Evolutionary conservation across 148 eudicot genomes (phyloP).

Genomic region (Camellia granthamiana): DNA sequence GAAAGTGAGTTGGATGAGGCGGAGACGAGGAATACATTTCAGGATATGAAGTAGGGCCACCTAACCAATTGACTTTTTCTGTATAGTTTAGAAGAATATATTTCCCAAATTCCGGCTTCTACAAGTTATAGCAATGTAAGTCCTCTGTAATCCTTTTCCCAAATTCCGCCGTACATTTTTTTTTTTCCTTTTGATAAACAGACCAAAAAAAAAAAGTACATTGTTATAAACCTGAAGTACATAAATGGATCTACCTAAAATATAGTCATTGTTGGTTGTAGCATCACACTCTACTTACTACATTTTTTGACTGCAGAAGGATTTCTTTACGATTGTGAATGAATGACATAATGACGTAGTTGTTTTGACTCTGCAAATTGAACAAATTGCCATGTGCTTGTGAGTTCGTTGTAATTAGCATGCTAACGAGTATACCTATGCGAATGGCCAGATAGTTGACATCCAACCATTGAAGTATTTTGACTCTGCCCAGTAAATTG

Average conservation of each 20-base stretch:
- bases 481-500: not conserved
- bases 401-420: not conserved
- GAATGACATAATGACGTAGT: not conserved
- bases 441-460: not conserved
- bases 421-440: not conserved
- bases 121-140: not conserved
- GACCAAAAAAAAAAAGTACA: not conserved
- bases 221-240: not conserved
- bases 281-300: not conserved
- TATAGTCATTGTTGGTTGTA: not conserved
- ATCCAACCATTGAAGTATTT: not conserved
- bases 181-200: too few species aligned
- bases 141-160: not conserved
- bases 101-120: not conserved
- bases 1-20: conserved; percentile 25
- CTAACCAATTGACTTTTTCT: not conserved
- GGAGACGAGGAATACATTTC: not conserved
- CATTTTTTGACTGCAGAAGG: not conserved
- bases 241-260: not conserved
- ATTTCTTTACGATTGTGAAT: not conserved
- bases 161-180: not conserved
- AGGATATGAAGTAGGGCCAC: not conserved
- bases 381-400: not conserved
- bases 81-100: not conserved
- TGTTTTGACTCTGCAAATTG: not conserved